These are phyloP conservation scores for Rubia tinctorum DNA, from an alignment of 305 asterid species.

Conservation along the genomic window DNA sequence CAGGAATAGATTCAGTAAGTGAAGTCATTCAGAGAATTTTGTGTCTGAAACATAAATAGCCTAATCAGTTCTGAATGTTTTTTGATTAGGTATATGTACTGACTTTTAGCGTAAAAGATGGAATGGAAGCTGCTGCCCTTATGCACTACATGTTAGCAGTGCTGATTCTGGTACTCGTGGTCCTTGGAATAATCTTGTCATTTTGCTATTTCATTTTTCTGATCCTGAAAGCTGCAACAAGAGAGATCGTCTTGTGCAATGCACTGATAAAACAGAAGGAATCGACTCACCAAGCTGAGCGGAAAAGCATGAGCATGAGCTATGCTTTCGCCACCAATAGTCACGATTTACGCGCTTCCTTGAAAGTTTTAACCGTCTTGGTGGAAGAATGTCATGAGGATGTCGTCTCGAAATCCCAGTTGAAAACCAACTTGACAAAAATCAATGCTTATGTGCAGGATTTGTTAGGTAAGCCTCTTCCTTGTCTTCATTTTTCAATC, in stretches of 20 bases:
- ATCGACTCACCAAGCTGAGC: constrained; percentile 65
- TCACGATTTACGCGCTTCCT: constrained; percentile 74
- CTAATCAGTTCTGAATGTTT: not conserved
- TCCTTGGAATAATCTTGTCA: constrained; percentile 27
- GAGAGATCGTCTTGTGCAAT: constrained; percentile 52
- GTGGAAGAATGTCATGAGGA: constrained; percentile 42
- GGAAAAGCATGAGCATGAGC: constrained; percentile 69
- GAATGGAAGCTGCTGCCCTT: constrained; percentile 25
- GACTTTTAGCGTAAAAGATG: constrained; percentile 32
- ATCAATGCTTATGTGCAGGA: constrained; percentile 40
- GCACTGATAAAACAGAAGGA: constrained; percentile 69
- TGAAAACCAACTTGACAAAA: constrained; percentile 34
- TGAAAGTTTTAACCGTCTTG: constrained; percentile 55
- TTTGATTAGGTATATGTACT: constrained; percentile 42
- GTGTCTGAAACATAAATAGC: not conserved
- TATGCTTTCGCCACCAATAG: constrained; percentile 59
- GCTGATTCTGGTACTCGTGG: constrained; percentile 31
- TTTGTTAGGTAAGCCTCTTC: constrained; percentile 38
- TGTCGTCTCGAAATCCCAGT: constrained; percentile 28
- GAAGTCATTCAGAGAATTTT: not conserved
- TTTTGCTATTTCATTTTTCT: constrained; percentile 34
- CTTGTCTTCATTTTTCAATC: not conserved
- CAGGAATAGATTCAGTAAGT: constrained; percentile 27
- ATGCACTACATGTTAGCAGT: constrained; percentile 24
- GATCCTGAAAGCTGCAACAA: constrained; percentile 38